Base-by-base conservation (phyloP, 1,139 yeast genomes). In the Geotrichum reessii region DNA sequence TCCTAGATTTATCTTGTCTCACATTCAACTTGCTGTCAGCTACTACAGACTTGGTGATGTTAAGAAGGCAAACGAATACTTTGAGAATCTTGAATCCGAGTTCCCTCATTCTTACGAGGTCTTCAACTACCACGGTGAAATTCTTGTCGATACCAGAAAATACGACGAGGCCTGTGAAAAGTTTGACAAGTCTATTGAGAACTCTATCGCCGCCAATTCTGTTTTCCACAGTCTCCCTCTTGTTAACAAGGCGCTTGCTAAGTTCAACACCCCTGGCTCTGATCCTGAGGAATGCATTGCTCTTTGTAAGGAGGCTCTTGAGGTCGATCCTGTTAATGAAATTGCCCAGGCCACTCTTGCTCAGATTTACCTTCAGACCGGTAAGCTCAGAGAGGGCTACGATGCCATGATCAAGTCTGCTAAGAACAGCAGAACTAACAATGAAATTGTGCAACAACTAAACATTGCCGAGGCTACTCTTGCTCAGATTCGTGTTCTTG, bases 71-170 rank as follows among this genome's bases (percentile, higher is more conserved):
- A 83, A 83, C 71, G 81, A 81, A 61, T 78, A 83, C 64, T 93
- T 93, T 77, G 80, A 82, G 64, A 84, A 82, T 65, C 90, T 96
- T 52, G 83, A 84, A 69, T 78, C 81, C 73, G 81, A 80, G 71
- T 90, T 89, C 83, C 95, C 97, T 66, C 82, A 93, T 42, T 81
- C 87, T 56, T 90, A 97, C 58, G 97, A 90, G 74, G 88, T 91
- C 67, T 96, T 95, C 76, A 92, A 91, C 78, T 95, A 92, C 75
- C 90, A 85, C 71, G 99, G 98, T 70, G 99, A 93, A 77, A 86
- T 93, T 57, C 80, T 92, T 69, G 85, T 91, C 64, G 98, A 93
- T 71, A 82, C 83, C 68, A 87, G 87, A 67, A 88, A 87, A 66
- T 77, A 81, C 61, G 81, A 75, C 50, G 86, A 81, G 64, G 97